phyloP scores from a whole-genome alignment of 2,329 filamentous ascomycete genomes.

The Capronia americana region DNA sequence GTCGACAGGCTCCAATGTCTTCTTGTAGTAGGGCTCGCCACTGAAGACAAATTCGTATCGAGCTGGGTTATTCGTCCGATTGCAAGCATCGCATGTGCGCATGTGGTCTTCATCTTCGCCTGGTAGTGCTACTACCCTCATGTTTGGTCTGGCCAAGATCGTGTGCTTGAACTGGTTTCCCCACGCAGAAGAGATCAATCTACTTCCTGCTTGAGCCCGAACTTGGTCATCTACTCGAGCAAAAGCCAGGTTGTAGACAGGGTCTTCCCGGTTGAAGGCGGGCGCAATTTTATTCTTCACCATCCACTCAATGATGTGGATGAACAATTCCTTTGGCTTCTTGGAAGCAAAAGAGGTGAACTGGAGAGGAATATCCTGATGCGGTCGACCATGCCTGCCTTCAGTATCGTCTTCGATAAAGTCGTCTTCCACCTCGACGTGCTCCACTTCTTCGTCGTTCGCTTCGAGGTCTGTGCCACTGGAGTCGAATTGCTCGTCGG shows the following conservation, averaged over 20 bases:
- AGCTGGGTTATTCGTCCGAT: conserved; percentile 71
- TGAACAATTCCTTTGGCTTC: conserved; percentile 74
- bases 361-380: conserved; percentile 67
- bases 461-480: conserved; percentile 32
- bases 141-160: conserved; percentile 68
- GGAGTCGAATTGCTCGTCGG: conserved; percentile 20
- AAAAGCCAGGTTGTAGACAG: conserved; percentile 72
- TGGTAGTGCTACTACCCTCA: conserved; percentile 51
- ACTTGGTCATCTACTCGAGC: conserved; percentile 75
- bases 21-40: conserved; percentile 70
- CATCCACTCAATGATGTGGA: conserved; percentile 78
- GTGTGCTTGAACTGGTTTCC: conserved; percentile 68
- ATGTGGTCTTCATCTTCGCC: conserved; percentile 33
- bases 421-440: conserved; percentile 62
- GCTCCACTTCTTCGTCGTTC: conserved; percentile 31
- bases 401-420: conserved; percentile 69
- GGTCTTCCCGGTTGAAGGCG: conserved; percentile 67
- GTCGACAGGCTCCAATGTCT: conserved; percentile 69
- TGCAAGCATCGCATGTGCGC: conserved; percentile 70
- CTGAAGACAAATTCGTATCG: conserved; percentile 68
- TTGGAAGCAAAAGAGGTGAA: conserved; percentile 72
- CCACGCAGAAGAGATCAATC: conserved; percentile 76
- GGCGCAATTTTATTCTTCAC: conserved; percentile 80
- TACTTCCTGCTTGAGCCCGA: conserved; percentile 69
- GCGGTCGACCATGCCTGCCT: conserved; percentile 62